Evolutionary conservation across 176 grass and related monocot species (phyloP).

Genomic region (Otatea glauca): DNA sequence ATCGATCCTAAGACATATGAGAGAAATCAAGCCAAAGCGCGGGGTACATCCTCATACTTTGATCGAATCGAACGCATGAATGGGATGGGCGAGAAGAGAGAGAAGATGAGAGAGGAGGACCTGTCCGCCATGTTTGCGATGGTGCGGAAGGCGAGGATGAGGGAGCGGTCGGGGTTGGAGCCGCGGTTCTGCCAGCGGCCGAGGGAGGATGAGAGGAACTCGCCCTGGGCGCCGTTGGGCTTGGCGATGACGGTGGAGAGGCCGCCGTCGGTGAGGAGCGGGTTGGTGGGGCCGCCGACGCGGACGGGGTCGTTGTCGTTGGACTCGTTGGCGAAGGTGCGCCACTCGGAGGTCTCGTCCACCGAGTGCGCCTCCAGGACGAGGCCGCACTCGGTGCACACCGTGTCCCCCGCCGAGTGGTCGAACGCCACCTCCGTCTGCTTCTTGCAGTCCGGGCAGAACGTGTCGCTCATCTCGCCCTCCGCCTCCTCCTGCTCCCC

Average conservation of each 20-base stretch:
- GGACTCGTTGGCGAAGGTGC: slow-evolving; percentile 92
- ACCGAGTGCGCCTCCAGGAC: slow-evolving; percentile 87
- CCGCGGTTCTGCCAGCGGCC: slow-evolving; percentile 83
- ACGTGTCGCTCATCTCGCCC: slow-evolving; percentile 70
- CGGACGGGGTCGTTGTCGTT: slow-evolving; percentile 85
- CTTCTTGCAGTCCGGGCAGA: slow-evolving; percentile 88
- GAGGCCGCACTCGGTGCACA: slow-evolving; percentile 91
- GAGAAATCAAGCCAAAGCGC: not conserved
- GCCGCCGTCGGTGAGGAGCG: slow-evolving; percentile 75
- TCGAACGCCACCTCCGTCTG: slow-evolving; percentile 90
- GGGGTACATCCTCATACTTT: not conserved
- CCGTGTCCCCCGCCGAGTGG: slow-evolving; percentile 86
- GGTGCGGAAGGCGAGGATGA: slow-evolving; percentile 81
- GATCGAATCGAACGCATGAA: not conserved
- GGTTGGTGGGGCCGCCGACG: slow-evolving; percentile 78
- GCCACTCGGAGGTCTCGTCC: slow-evolving; percentile 93
- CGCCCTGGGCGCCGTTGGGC: slow-evolving; percentile 72
- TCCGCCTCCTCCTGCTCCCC: not conserved
- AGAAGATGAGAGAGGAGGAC: slow-evolving; percentile 6
- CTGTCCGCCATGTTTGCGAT: slow-evolving; percentile 92
- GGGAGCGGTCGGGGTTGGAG: slow-evolving; percentile 75
- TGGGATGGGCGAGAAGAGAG: not conserved
- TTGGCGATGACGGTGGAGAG: slow-evolving; percentile 90
- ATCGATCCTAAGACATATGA: not conserved
- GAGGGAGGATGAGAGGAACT: slow-evolving; percentile 75